These are phyloP conservation scores for Oligophagozyma castellii DNA, from an alignment of 1,139 yeast genomes.

Conservation along the genomic window DNA sequence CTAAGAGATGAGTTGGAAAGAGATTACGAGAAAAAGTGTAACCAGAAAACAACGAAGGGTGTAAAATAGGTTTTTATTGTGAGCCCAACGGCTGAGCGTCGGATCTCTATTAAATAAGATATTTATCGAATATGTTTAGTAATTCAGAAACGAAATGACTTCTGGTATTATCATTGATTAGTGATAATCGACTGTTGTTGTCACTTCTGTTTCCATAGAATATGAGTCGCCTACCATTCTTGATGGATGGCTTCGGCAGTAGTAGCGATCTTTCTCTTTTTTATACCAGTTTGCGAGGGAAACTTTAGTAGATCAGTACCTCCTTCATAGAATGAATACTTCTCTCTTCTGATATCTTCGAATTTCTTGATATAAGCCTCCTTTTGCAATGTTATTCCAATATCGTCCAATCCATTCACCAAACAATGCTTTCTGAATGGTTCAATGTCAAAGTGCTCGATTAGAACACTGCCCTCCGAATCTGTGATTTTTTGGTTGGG, in stretches of 20 bases:
- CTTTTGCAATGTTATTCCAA: constrained; percentile 87
- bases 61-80: too few relatives aligned
- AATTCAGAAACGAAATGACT: too few relatives aligned
- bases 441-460: constrained; percentile 77
- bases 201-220: too few relatives aligned
- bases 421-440: constrained; percentile 89
- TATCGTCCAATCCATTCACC: constrained; percentile 89
- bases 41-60: too few relatives aligned
- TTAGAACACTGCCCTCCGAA: constrained; percentile 56
- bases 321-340: constrained; percentile 84
- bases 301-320: constrained; percentile 60
- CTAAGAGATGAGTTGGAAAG: constrained; percentile 42
- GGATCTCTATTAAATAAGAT: too few relatives aligned
- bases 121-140: too few relatives aligned
- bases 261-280: constrained; percentile 41
- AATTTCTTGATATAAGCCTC: constrained; percentile 60
- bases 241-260: constrained; percentile 54
- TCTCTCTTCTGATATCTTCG: constrained; percentile 62
- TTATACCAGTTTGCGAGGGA: constrained; percentile 26
- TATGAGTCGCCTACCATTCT: constrained; percentile 44
- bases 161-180: too few relatives aligned
- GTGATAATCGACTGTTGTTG: too few relatives aligned
- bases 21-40: constrained; percentile 6
- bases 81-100: too few relatives aligned
- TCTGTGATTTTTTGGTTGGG: constrained; percentile 73